phyloP scores from a whole-genome alignment of 2,329 filamentous ascomycete genomes.

The Paraphaeosphaeria sporulosa region DNA sequence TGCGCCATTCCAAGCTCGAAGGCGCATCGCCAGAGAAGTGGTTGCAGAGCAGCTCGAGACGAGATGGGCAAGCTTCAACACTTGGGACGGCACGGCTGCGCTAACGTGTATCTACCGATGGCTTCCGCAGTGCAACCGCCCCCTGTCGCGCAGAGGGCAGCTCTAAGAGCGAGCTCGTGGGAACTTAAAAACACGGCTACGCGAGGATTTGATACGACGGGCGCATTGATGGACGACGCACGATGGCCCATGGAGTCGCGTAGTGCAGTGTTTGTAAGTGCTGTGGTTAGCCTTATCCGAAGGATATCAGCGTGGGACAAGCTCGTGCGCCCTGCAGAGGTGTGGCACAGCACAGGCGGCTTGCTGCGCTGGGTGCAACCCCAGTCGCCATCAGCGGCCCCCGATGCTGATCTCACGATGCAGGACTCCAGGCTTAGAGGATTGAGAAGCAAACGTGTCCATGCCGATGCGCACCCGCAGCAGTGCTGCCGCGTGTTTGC shows the following conservation, averaged over 20 bases:
- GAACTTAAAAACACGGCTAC: neutral
- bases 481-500: neutral
- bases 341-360: neutral
- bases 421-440: neutral
- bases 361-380: neutral
- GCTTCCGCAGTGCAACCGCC: conserved; percentile 5
- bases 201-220: neutral
- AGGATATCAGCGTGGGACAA: neutral
- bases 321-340: conserved; percentile 3
- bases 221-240: neutral
- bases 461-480: neutral
- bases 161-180: neutral
- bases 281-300: neutral
- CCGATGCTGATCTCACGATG: conserved; percentile 1
- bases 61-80: neutral
- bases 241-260: neutral
- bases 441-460: neutral
- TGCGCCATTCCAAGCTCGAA: neutral
- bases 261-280: neutral
- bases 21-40: neutral
- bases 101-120: neutral
- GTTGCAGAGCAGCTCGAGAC: conserved; percentile 4
- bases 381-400: conserved; percentile 1
- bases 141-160: neutral
- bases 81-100: conserved; percentile 7